These are phyloP conservation scores for Colletotrichum cordylinicola DNA, from an alignment of 2,329 filamentous ascomycete genomes.

Conservation along the genomic window DNA sequence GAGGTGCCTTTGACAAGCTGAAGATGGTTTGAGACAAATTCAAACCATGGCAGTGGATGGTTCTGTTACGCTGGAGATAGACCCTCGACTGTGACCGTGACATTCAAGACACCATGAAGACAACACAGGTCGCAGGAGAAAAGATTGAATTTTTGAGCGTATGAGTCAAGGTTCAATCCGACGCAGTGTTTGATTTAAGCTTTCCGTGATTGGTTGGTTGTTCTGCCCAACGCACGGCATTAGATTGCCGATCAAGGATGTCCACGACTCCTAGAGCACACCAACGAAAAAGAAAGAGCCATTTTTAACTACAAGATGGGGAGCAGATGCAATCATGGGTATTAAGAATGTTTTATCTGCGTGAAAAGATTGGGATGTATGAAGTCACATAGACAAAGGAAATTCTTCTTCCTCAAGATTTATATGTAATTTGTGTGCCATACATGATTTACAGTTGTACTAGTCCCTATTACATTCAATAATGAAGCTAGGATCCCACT, in stretches of 20 bases:
- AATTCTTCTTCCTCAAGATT: too few species aligned
- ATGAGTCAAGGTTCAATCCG: background rate
- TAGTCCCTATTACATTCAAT: too few species aligned
- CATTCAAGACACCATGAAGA: background rate
- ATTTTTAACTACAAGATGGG: too few species aligned
- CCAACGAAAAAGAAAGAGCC: too few species aligned
- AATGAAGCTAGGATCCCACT: background rate
- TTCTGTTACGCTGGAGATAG: background rate
- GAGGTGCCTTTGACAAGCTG: background rate
- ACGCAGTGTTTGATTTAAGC: background rate
- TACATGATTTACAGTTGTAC: too few species aligned
- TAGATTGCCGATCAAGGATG: background rate
- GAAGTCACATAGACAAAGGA: too few species aligned
- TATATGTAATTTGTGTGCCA: too few species aligned
- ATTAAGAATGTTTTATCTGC: too few species aligned
- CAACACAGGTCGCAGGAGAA: background rate
- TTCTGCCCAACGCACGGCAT: background rate
- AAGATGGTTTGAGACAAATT: background rate
- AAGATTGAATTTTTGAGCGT: background rate
- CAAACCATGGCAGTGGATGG: background rate
- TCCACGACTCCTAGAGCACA: background rate
- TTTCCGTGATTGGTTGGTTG: background rate
- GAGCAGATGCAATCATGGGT: too few species aligned
- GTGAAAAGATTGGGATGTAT: too few species aligned
- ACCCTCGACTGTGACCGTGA: background rate